A percentile compares a stretch with the other conserved stretches of the same genome.
Conservation (phyloP, 2,329 filamentous ascomycete genomes). For the Mycogone perniciosa region DNA sequence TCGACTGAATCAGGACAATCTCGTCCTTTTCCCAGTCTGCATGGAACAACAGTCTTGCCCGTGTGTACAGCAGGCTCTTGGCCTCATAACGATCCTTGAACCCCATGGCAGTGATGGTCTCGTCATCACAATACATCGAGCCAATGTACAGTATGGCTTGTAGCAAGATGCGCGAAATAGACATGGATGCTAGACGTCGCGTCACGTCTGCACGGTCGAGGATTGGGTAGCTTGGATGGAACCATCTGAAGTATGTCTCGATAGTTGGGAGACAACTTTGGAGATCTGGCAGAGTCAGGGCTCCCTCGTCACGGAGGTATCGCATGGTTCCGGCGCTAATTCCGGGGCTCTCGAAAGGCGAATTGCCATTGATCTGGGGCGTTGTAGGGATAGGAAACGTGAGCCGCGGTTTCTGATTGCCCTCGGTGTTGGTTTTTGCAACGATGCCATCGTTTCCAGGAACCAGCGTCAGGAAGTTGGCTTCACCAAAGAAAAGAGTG, state of each 20-base stretch:
- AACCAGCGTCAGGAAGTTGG: slow-evolving; percentile 33
- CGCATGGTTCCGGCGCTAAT: slow-evolving; percentile 42
- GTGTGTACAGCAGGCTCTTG: slow-evolving; percentile 43
- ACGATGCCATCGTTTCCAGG: slow-evolving; percentile 18
- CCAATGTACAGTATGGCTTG: slow-evolving; percentile 51
- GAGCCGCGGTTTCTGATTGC: slow-evolving; percentile 19
- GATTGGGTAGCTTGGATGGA: slow-evolving; percentile 51
- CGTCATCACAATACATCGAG: slow-evolving; percentile 45
- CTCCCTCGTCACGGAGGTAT: slow-evolving; percentile 40
- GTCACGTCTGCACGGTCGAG: slow-evolving; percentile 41
- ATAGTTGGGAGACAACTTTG: slow-evolving; percentile 37
- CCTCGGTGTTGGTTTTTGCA: background rate
- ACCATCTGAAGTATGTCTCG: slow-evolving; percentile 49
- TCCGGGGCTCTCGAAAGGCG: slow-evolving; percentile 21
- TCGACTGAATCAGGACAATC: slow-evolving; percentile 41
- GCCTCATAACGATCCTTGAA: slow-evolving; percentile 43
- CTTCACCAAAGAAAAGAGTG: slow-evolving; percentile 33
- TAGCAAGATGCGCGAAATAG: slow-evolving; percentile 42
- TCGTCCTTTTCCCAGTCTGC: slow-evolving; percentile 47
- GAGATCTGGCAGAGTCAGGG: slow-evolving; percentile 39
- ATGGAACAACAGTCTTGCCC: slow-evolving; percentile 46
- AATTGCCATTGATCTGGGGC: slow-evolving; percentile 18
- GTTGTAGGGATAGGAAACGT: slow-evolving; percentile 26
- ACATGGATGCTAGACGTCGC: slow-evolving; percentile 31
- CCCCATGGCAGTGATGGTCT: slow-evolving; percentile 37